phyloP scores from a whole-genome alignment of 768 basidiomycete species.

The Trametes punicea region DNA sequence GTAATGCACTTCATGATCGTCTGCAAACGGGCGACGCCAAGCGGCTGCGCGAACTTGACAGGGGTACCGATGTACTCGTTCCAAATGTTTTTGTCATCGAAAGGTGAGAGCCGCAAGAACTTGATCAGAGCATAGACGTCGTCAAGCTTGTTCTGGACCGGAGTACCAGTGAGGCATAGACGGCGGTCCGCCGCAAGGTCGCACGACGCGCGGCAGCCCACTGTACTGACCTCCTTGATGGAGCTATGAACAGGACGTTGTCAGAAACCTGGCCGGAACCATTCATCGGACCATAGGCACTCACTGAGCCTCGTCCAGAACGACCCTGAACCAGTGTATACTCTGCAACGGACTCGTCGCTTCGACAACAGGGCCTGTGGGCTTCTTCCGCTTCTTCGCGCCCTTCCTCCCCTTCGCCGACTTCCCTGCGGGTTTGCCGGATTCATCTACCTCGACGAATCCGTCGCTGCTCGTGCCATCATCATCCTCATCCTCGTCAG shows the following conservation, averaged over 20 bases:
- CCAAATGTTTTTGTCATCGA: constrained; percentile 93
- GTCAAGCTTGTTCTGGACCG: constrained; percentile 98
- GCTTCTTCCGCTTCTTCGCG: constrained; percentile 59
- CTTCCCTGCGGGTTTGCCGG: constrained; percentile 59
- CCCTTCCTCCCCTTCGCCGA: constrained; percentile 65
- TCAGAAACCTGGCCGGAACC: background rate
- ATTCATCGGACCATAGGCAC: constrained; percentile 35
- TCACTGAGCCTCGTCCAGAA: constrained; percentile 94
- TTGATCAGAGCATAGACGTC: constrained; percentile 97
- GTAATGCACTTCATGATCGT: constrained; percentile 97
- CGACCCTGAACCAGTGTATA: constrained; percentile 94
- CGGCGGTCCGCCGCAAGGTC: constrained; percentile 92
- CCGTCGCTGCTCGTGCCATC: constrained; percentile 63
- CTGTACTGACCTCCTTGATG: constrained; percentile 94
- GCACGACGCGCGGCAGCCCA: constrained; percentile 92
- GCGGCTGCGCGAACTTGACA: constrained; percentile 85
- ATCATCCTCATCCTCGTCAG: constrained; percentile 60
- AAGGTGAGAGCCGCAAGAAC: constrained; percentile 86
- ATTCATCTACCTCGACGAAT: constrained; percentile 62
- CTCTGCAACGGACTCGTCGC: constrained; percentile 83
- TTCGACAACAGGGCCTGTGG: constrained; percentile 39
- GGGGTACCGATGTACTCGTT: constrained; percentile 90
- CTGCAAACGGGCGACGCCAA: constrained; percentile 92
- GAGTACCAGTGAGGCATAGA: constrained; percentile 94
- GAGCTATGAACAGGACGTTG: constrained; percentile 50